phyloP scores from a whole-genome alignment of 495 filamentous ascomycete species.

The Elasticomyces elasticus region DNA sequence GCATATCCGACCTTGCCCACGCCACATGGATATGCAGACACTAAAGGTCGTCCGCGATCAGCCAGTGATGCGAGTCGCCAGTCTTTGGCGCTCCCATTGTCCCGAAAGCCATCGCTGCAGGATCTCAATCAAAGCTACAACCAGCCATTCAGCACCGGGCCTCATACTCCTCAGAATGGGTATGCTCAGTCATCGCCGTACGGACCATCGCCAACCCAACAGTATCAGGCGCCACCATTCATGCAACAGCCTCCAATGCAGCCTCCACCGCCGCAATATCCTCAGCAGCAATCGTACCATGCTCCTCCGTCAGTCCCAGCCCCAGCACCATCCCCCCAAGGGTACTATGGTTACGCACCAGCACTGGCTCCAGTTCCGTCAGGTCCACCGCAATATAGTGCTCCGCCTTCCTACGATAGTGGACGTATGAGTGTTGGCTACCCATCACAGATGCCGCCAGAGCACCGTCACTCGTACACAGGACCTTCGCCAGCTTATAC shows the following conservation, averaged over 20 bases:
- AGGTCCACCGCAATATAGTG: conserved; percentile 8
- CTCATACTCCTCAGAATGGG: conserved; percentile 26
- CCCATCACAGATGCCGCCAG: not conserved
- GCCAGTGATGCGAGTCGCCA: conserved; percentile 57
- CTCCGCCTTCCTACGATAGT: conserved; percentile 11
- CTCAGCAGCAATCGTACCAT: conserved; percentile 14
- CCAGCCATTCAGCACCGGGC: conserved; percentile 28
- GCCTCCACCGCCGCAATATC: conserved; percentile 25
- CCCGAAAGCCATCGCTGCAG: conserved; percentile 36
- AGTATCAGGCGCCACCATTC: conserved; percentile 18
- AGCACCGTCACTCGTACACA: not conserved
- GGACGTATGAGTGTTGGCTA: conserved; percentile 11
- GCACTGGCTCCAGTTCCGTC: conserved; percentile 4
- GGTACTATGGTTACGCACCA: conserved; percentile 20
- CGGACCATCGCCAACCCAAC: conserved; percentile 18
- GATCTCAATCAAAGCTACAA: conserved; percentile 32
- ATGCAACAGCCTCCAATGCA: conserved; percentile 29
- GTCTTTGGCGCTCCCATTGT: conserved; percentile 32
- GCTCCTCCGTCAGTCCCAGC: conserved; percentile 14
- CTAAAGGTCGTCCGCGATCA: conserved; percentile 53
- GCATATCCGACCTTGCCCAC: conserved; percentile 39
- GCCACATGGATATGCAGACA: conserved; percentile 30
- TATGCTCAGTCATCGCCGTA: conserved; percentile 31
- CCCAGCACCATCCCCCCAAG: conserved; percentile 7
- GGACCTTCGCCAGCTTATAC: not conserved